Evolutionary conservation across 169 alveolate species (phyloP).

Genomic region (Plasmodium adleri): DNA sequence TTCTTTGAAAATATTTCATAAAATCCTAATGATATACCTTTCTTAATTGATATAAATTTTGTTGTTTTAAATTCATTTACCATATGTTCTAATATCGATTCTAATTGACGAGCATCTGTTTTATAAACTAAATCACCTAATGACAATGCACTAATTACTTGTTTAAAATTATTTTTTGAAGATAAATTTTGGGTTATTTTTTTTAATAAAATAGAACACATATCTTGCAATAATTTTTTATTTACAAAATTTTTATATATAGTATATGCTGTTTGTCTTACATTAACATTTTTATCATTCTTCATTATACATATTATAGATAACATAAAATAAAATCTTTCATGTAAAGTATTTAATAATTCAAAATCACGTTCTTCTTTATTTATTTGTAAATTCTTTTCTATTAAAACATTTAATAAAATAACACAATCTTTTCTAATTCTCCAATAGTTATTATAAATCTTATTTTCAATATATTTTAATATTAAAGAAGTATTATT

Average conservation of each 20-base stretch:
- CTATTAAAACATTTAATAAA: constrained; percentile 62
- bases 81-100: constrained; percentile 59
- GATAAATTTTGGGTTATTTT: constrained; percentile 75
- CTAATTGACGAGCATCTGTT: constrained; percentile 43
- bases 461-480: constrained; percentile 70
- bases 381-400: constrained; percentile 72
- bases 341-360: constrained; percentile 47
- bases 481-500: constrained; percentile 73
- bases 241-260: constrained; percentile 63
- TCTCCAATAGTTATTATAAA: constrained; percentile 66
- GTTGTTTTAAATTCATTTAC: constrained; percentile 60
- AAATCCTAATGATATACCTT: constrained; percentile 69
- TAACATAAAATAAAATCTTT: constrained; percentile 71
- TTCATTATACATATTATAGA: constrained; percentile 74
- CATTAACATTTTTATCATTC: constrained; percentile 72
- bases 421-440: constrained; percentile 55
- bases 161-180: constrained; percentile 61
- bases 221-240: constrained; percentile 69
- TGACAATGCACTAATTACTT: constrained; percentile 58
- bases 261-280: constrained; percentile 61
- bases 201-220: constrained; percentile 70
- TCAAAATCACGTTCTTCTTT: constrained; percentile 59
- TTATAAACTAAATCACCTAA: constrained; percentile 71
- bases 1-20: constrained; percentile 70
- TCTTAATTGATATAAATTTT: constrained; percentile 48